Evolutionary conservation across 208 protist genomes (phyloP), one percentile per base, ranked within the genome.

Genomic region (Trypanosoma rangeli): DNA sequence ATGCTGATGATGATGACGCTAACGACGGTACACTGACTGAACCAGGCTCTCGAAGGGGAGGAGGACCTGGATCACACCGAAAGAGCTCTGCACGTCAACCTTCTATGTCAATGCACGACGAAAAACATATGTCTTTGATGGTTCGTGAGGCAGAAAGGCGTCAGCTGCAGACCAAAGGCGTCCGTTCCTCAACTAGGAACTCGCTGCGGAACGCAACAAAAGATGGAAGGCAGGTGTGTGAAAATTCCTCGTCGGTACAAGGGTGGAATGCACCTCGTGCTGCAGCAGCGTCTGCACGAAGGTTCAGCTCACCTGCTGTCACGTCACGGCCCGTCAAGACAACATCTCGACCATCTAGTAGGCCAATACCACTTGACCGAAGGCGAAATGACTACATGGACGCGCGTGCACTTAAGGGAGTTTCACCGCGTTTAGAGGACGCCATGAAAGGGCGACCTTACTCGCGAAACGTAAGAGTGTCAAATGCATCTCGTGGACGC

Each of bases 381-480:
- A 60, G 26, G 5, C 66, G n/a, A 29, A 49, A 73, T 50, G 66
- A 66, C 26, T 67, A 67, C 28, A 53, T 59, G 20, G 57, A 39
- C 3, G 68, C 68, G 8, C 49, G 68, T 55, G 58, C 68, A 46
- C 12, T 66, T 20, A 64, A 66, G 35, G 68, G 58, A 12, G 50
- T 46, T 28, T 31, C 52, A 16, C 68, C 68, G 15, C 33, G 37
- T 31, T 60, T 67, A 44, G 59, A 65, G 29, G 59, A 64, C 26
- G 68, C 26, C 20, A 63, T 73, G 35, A 42, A 53, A 33, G 26
- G 22, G 13, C 58, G 15, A 42, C 26, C 42, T 48, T 49, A n/a
- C 31, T 39, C 37, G 8, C 53, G 16, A 24, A 37, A 26, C 24
- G 24, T 52, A 24, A 18, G 42, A 28, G 1, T 54, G 35, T 35